Conservation (phyloP, 768 basidiomycete genomes). For the Amanita polypyramis region DNA sequence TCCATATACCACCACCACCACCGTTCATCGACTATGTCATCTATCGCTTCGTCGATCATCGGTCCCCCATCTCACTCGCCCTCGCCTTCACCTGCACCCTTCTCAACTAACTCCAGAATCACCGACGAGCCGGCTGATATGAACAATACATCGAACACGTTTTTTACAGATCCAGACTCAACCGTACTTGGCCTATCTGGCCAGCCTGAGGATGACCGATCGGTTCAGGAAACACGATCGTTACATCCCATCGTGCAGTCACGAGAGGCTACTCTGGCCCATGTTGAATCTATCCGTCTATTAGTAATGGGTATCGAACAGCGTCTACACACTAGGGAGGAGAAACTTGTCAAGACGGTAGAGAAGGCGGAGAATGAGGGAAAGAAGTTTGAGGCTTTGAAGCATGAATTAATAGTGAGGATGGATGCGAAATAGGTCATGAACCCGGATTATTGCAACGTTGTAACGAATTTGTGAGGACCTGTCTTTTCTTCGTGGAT, state of each 20-base stretch:
- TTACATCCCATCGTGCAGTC: conserved; percentile 9
- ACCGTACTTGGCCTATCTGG: conserved; percentile 1
- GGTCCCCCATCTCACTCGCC: conserved; percentile 2
- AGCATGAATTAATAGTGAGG: conserved; percentile 21
- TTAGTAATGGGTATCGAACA: conserved; percentile 72
- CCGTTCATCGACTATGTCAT: conserved; percentile 6
- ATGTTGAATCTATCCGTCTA: conserved; percentile 59
- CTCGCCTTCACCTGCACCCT: conserved; percentile 1
- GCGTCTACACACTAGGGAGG: conserved; percentile 51
- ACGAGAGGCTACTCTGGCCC: conserved; percentile 37
- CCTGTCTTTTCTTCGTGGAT: background rate
- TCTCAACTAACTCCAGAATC: background rate
- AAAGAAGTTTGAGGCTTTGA: conserved; percentile 38
- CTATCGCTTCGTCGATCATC: conserved; percentile 6
- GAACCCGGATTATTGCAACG: background rate
- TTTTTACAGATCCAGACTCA: conserved; percentile 6
- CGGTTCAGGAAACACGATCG: background rate
- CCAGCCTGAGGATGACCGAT: conserved; percentile 10
- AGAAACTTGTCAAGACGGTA: conserved; percentile 47
- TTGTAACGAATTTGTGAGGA: background rate
- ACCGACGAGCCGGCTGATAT: background rate
- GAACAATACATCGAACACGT: conserved; percentile 2
- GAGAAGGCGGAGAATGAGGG: conserved; percentile 52
- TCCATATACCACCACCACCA: background rate
- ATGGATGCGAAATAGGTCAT: conserved; percentile 3